These are phyloP conservation scores for Tolypocladium pustulatum DNA, from an alignment of 2,329 filamentous ascomycete species.

Conservation along the genomic window DNA sequence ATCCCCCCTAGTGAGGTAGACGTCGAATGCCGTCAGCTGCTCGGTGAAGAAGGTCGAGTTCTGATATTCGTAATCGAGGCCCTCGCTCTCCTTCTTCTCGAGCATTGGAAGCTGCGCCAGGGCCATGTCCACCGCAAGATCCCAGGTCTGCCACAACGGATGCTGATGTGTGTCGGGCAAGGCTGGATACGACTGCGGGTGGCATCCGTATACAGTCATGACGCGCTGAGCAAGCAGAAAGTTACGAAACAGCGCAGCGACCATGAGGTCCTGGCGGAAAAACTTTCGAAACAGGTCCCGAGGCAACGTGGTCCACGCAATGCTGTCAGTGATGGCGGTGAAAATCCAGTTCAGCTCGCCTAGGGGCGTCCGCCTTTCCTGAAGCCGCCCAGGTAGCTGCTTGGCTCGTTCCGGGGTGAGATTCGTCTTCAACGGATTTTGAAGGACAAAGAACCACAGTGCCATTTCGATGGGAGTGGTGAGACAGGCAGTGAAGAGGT, in stretches of 20 bases:
- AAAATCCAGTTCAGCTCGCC: slow-evolving; percentile 99
- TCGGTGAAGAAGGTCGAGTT: slow-evolving; percentile 96
- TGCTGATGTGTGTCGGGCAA: slow-evolving; percentile 95
- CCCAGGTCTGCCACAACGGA: slow-evolving; percentile 94
- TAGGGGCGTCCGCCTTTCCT: slow-evolving; percentile 85
- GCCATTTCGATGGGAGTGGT: slow-evolving; percentile 98
- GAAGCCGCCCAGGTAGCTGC: slow-evolving; percentile 80
- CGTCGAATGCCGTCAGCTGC: slow-evolving; percentile 92
- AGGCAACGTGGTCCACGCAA: slow-evolving; percentile 92
- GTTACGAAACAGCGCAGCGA: slow-evolving; percentile 94
- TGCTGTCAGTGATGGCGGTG: slow-evolving; percentile 96
- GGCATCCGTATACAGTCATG: slow-evolving; percentile 93
- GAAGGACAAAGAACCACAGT: slow-evolving; percentile 87
- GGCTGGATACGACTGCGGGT: slow-evolving; percentile 81
- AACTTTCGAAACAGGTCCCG: slow-evolving; percentile 91
- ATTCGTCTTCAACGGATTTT: slow-evolving; percentile 65
- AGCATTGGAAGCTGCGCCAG: slow-evolving; percentile 79
- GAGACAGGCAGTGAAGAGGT: slow-evolving; percentile 90
- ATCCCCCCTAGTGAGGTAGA: slow-evolving; percentile 74
- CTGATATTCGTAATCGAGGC: slow-evolving; percentile 77
- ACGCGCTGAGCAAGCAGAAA: slow-evolving; percentile 90
- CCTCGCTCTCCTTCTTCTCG: slow-evolving; percentile 65
- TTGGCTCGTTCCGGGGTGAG: slow-evolving; percentile 74
- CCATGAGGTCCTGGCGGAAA: slow-evolving; percentile 95
- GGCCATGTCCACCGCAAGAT: slow-evolving; percentile 92